Base-by-base conservation (phyloP, 2,329 filamentous ascomycete genomes). In the Aspergillus sp. region DNA sequence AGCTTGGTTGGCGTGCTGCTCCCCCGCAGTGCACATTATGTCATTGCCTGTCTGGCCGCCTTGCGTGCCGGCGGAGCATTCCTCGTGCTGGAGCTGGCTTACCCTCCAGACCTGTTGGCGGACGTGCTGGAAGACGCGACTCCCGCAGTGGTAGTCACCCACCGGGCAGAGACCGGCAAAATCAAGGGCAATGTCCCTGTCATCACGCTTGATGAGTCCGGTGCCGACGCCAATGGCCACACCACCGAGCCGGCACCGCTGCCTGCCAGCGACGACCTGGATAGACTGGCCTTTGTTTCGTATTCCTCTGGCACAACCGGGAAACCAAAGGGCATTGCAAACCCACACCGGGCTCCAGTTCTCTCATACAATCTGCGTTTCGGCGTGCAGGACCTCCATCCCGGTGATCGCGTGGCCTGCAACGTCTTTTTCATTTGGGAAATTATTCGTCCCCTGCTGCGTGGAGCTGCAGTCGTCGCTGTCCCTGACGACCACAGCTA, bases 351-450 rank as follows among this genome's bases (percentile, higher is more conserved):
- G 66, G 90, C 90, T 15, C 81, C 90, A 0, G 87, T 93, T 1
- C 81, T 84, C 27, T 93, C 90, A 6, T 93, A 93, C 69, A 80
- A 90, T 64, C 73, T 91, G 62, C 80, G 90, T 71, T 93, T 93
- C 67, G 79, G 77, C 9, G 73, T 93, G 49, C 88, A 86, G 63
- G 87, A 93, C 70, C 77, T 91, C 3, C 75, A 82, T 17, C 87
- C 87, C 0, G 89, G 89, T 15, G 90, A 92, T 64, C 84, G 90
- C 6, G 89, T 93, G 11, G 90, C 90, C n/a, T 93, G 90, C 76
- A 93, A 93, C 78, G 90, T 93, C 58, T 93, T 93, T 73, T 93
- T 93, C 70, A 82, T 93, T 47, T 93, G 90, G 90, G 90, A 93
- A 71, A 92, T 93, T 56, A 73, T 93, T 55, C 87, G 90, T 5